Percentiles rank a stretch among this genome's conserved stretches.
Evolutionary conservation across 208 protist genomes (phyloP).

Genomic region (Vickermania ingenoplastis): DNA sequence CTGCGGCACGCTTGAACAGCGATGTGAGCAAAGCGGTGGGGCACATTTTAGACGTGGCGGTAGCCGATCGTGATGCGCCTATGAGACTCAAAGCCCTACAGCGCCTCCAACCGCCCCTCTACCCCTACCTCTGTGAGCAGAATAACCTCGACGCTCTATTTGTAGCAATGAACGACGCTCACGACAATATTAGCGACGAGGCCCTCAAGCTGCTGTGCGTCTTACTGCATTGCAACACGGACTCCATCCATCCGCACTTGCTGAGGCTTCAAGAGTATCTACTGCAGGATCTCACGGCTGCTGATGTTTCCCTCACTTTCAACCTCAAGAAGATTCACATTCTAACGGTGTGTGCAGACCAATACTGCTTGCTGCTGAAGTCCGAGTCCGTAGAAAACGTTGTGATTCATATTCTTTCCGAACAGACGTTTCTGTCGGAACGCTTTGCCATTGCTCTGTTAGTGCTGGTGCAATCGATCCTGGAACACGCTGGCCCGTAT

Average conservation of each 20-base stretch:
- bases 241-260: constrained; percentile 60
- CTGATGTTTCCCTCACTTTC: constrained; percentile 67
- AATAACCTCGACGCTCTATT: constrained; percentile 78
- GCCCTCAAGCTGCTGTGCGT: constrained; percentile 68
- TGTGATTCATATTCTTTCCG: constrained; percentile 43
- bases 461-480: constrained; percentile 52
- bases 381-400: constrained; percentile 49
- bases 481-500: constrained; percentile 52
- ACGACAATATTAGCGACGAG: constrained; percentile 34
- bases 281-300: constrained; percentile 67
- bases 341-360: constrained; percentile 57
- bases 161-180: constrained; percentile 74
- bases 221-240: constrained; percentile 57
- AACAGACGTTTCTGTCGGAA: constrained; percentile 68
- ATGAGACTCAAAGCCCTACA: constrained; percentile 55
- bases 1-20: constrained; percentile 20
- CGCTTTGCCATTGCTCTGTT: constrained; percentile 60
- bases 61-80: constrained; percentile 57
- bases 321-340: constrained; percentile 51
- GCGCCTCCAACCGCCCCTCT: constrained; percentile 46
- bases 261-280: constrained; percentile 69
- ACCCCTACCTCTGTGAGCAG: constrained; percentile 64
- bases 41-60: constrained; percentile 72
- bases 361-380: constrained; percentile 56
- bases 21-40: constrained; percentile 59